These are phyloP conservation scores for Syzygium oleosum DNA, from an alignment of 345 rosid species.

Conservation along the genomic window DNA sequence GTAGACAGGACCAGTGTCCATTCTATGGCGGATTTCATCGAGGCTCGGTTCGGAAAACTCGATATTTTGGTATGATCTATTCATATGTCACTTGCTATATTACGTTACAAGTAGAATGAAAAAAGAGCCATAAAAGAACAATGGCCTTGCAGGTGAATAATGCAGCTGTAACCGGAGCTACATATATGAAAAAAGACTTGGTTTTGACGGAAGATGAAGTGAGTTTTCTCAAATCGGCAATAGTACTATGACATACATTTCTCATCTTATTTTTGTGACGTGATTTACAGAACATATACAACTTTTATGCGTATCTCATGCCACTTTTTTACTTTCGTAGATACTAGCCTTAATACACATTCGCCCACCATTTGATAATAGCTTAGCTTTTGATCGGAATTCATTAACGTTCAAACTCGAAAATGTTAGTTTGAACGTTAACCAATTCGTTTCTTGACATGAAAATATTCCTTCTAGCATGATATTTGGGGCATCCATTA, in stretches of 20 bases:
- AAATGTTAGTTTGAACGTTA: background rate
- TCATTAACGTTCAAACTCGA: too few relatives aligned
- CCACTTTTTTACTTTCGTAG: background rate
- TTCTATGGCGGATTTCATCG: constrained; percentile 4
- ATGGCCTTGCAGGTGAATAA: background rate
- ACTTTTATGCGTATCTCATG: background rate
- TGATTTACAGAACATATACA: background rate
- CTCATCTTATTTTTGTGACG: background rate
- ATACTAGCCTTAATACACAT: background rate
- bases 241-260: background rate
- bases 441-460: background rate
- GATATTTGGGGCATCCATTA: background rate
- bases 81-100: background rate
- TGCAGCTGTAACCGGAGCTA: background rate
- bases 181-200: background rate
- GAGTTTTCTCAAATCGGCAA: background rate
- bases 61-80: constrained; percentile 5
- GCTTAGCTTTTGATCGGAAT: background rate
- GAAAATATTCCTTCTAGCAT: background rate
- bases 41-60: background rate
- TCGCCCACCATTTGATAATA: background rate
- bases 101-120: background rate
- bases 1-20: background rate
- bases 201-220: background rate
- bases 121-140: background rate